Percentiles rank a stretch among this genome's conserved stretches.
phyloP scores from a whole-genome alignment of 805 yeast genomes.

The Isabelozyma heimii region DNA sequence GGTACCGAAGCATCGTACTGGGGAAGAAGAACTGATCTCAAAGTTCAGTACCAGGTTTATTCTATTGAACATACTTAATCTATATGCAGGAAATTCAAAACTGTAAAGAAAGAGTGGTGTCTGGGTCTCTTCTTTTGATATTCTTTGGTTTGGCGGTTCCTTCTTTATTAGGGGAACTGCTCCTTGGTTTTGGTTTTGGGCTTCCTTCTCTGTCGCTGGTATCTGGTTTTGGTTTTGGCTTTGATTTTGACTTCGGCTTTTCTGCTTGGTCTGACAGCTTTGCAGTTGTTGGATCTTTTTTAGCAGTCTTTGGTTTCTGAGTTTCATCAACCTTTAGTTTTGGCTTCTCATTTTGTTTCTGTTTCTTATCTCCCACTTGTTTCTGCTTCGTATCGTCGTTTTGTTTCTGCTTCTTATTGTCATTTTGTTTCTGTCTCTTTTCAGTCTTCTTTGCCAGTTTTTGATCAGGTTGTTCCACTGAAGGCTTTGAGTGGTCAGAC shows the following conservation, averaged over 20 bases:
- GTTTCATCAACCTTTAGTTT: neutral
- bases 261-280: too few relatives aligned
- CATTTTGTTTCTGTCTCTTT: conserved; percentile 1
- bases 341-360: conserved; percentile 1
- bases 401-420: neutral
- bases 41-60: too few relatives aligned
- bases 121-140: neutral
- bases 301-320: too few relatives aligned
- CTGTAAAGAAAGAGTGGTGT: neutral
- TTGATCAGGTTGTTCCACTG: too few relatives aligned
- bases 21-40: too few relatives aligned
- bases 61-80: too few relatives aligned
- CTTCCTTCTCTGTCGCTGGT: too few relatives aligned
- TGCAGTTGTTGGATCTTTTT: too few relatives aligned
- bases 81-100: too few relatives aligned
- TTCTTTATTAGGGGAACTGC: neutral
- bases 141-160: neutral
- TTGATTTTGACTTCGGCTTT: too few relatives aligned
- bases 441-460: neutral
- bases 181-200: conserved; percentile 1
- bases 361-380: conserved; percentile 2
- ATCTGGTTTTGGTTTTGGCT: too few relatives aligned
- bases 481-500: neutral
- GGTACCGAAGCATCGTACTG: too few relatives aligned
- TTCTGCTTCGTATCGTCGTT: neutral